phyloP scores from a whole-genome alignment of 192 early-diverging fungal genomes.

The Coemansia nantahalensis region DNA sequence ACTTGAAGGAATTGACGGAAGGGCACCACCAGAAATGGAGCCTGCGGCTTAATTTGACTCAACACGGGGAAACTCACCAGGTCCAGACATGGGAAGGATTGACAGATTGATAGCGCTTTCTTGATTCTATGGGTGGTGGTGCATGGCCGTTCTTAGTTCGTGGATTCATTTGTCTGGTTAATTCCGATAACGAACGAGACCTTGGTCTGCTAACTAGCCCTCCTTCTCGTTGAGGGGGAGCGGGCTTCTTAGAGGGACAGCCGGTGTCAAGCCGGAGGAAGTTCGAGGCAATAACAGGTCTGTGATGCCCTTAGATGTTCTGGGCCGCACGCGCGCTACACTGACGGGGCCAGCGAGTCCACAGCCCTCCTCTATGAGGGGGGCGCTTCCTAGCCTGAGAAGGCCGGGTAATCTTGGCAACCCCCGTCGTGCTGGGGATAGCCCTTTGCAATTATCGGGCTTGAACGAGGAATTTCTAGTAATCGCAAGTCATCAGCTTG shows the following conservation, averaged over 20 bases:
- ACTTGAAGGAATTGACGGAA: too few relatives aligned
- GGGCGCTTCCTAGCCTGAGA: constrained; percentile 38
- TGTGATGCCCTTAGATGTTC: constrained; percentile 85
- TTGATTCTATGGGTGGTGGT: too few relatives aligned
- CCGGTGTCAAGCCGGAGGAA: constrained; percentile 62
- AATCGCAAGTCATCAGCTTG: constrained; percentile 77
- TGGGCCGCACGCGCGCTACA: constrained; percentile 82
- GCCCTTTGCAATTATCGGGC: constrained; percentile 77
- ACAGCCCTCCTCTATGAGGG: constrained; percentile 45
- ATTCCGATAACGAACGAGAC: constrained; percentile 86
- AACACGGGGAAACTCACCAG: too few relatives aligned
- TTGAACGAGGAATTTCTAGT: constrained; percentile 82
- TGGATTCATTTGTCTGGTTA: constrained; percentile 78
- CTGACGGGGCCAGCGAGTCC: constrained; percentile 71
- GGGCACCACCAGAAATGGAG: too few relatives aligned
- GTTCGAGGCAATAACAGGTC: constrained; percentile 83
- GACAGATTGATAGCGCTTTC: too few relatives aligned
- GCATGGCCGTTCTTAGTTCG: too few relatives aligned
- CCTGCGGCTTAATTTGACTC: too few relatives aligned
- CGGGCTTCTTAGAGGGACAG: constrained; percentile 44
- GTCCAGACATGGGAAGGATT: too few relatives aligned
- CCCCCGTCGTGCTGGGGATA: constrained; percentile 75
- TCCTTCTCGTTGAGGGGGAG: constrained; percentile 30
- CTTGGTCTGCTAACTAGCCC: constrained; percentile 73
- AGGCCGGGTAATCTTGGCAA: constrained; percentile 71